Conservation (phyloP, 1,139 yeast species). For the Keqinozyma sinolaborantium region DNA sequence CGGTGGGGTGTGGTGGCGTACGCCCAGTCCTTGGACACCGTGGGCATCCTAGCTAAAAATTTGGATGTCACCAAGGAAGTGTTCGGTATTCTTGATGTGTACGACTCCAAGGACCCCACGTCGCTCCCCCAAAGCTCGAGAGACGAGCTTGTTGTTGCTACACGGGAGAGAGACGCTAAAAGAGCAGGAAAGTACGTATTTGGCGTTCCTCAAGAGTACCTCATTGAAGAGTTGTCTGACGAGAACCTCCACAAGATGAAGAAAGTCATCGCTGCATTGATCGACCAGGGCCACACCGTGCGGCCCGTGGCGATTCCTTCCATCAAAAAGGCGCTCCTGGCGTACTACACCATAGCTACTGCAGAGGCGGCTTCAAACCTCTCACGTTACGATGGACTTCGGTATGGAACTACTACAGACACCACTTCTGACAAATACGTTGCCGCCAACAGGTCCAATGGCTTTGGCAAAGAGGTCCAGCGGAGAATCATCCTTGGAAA, state of each 20-base stretch:
- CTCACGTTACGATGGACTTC: constrained; percentile 83
- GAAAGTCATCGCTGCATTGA: constrained; percentile 37
- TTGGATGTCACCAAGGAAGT: constrained; percentile 44
- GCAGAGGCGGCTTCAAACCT: constrained; percentile 94
- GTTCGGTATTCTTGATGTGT: constrained; percentile 51
- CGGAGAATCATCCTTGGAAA: constrained; percentile 83
- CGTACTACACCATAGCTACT: constrained; percentile 84
- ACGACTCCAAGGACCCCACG: constrained; percentile 82
- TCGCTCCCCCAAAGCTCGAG: constrained; percentile 44
- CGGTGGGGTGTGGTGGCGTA: constrained; percentile 91
- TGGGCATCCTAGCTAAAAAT: constrained; percentile 68
- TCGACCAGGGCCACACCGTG: constrained; percentile 51
- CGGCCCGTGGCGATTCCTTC: constrained; percentile 68
- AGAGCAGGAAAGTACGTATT: constrained; percentile 31
- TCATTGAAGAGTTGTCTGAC: constrained; percentile 51
- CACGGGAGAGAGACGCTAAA: constrained; percentile 3
- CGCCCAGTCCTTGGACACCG: constrained; percentile 93
- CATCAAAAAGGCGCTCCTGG: constrained; percentile 64
- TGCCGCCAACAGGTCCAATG: constrained; percentile 55
- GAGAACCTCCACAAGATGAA: constrained; percentile 48
- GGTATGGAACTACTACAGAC: constrained; percentile 56
- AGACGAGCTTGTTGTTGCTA: constrained; percentile 13
- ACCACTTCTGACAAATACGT: constrained; percentile 44
- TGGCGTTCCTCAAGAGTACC: constrained; percentile 72
- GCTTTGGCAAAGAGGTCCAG: constrained; percentile 81